Evolutionary conservation across 1,139 yeast species (phyloP).

Genomic region (Sugiyamaella sp.): DNA sequence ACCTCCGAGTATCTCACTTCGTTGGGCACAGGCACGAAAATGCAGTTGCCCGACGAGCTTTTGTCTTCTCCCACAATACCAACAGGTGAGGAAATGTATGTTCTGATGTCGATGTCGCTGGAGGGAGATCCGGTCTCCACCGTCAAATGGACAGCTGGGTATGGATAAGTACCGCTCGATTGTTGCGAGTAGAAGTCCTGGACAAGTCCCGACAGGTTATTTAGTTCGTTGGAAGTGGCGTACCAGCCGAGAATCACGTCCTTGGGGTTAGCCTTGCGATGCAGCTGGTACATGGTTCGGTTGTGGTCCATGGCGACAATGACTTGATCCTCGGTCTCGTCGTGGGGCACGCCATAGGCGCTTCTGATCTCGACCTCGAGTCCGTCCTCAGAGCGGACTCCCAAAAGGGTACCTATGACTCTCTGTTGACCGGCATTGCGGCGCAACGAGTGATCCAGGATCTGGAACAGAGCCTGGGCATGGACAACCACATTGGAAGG

Average conservation of each 20-base stretch:
- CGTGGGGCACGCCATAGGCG: slow-evolving; percentile 82
- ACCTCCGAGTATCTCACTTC: slow-evolving; percentile 61
- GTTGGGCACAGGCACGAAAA: slow-evolving; percentile 79
- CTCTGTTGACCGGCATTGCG: slow-evolving; percentile 53
- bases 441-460: slow-evolving; percentile 60
- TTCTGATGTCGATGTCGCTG: slow-evolving; percentile 55
- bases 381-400: slow-evolving; percentile 87
- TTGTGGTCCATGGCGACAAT: slow-evolving; percentile 79
- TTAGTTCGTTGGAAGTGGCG: slow-evolving; percentile 67
- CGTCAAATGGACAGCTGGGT: slow-evolving; percentile 80
- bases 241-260: slow-evolving; percentile 88
- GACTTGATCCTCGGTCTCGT: slow-evolving; percentile 73
- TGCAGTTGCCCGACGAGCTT: slow-evolving; percentile 57
- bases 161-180: slow-evolving; percentile 65
- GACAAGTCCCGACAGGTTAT: slow-evolving; percentile 76
- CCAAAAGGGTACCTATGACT: slow-evolving; percentile 81
- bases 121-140: slow-evolving; percentile 46
- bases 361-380: slow-evolving; percentile 71
- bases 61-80: slow-evolving; percentile 52
- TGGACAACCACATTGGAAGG: slow-evolving; percentile 43
- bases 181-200: slow-evolving; percentile 77
- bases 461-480: slow-evolving; percentile 74
- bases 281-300: slow-evolving; percentile 69
- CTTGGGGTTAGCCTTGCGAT: slow-evolving; percentile 80
- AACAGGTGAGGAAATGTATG: slow-evolving; percentile 77